Base-by-base conservation (phyloP, 108 stramenopile species). In the Conticribra weissflogii region DNA sequence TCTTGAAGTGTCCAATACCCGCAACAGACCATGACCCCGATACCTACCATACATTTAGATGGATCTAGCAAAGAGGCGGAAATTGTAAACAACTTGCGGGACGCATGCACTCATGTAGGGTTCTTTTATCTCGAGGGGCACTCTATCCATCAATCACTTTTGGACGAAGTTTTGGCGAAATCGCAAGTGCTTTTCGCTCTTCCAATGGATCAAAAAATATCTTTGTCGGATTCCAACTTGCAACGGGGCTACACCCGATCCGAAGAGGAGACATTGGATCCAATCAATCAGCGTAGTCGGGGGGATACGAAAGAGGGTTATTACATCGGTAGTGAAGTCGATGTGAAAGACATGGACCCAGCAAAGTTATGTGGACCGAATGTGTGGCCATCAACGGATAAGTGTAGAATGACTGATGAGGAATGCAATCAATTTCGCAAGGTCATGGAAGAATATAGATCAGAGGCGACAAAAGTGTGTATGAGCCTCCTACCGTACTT, bases 301-400 rank as follows among this genome's bases (percentile, higher is more conserved):
- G 86, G 85, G 2, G 90, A 87, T 66, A 85, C 87, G 22, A 87
- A 93, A 78, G 92, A 93, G 63, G 88, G 92, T 8, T 93, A 74
- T 66, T 93, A 93, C 54, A 77, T 93, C 14, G 84, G 74, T 23
- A 68, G 69, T 19, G 86, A 92, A 24, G 68, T 92, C 1, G 65
- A 72, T 5, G 28, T 32, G 18, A 67, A 68, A 23, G 65, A 80
- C 19, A 70, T 73, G 33, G 62, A 83, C 69, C 67, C 62, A 24
- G 25, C 66, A 22, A 88, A 86, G 54, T 61, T 88, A 8, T 29
- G 45, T 3, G 87, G 87, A 2, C 85, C 88, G 7, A 92, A 89
- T 75, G 61, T 69, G 23, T 88, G 84, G 85, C 88, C 91, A 7
- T 31, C 72, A 33, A 51, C 73, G 18, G 12, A 19, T 22, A 47